Evolutionary conservation across 306 rosid species (phyloP), one percentile per base, ranked within the genome.

Genomic region (Ziziphus jujuba): DNA sequence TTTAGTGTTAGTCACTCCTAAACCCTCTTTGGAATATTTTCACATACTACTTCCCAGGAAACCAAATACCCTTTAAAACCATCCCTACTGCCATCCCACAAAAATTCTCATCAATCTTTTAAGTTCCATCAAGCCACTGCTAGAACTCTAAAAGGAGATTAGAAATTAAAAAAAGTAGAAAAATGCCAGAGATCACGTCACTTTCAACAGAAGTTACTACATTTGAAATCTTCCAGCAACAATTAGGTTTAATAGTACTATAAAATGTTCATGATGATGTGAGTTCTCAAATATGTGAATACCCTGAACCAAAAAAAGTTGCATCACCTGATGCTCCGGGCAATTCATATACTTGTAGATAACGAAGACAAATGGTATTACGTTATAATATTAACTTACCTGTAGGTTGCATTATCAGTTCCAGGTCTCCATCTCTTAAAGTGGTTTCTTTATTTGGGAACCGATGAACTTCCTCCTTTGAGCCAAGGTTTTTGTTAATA

Each of bases 351-450:
- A 69, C 66, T 68, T 55, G 49, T 69, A 56, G 59, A 52, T 65
- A 49, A 23, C 50, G 64, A 75, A 45, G 24, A 20, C 15, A 31
- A 53, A 40, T 15, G 16, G 16, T 16, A 16, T 28, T 49, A 49
- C 8, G 6, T 17, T 49, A 49, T 16, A 3, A 4, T 4, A 49
- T 16, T 49, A 49, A 49, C 7, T 49, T 49, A 92, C 98, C 83
- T 92, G 87, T 87, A 92, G 75, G 76, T 84, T 60, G 96, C 96
- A 72, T 65, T 81, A 38, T 97, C 98, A 68, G 97, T 84, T 66
- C 98, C 98, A 85, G 59, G 76, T 87, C 87, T 8, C 93, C 92
- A 75, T 92, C 91, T 62, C 72, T 79, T 74, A 92, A 70, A 44
- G 64, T 33, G 44, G 83, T 76, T 82, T 89, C 97, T 81, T n/a